Conservation (phyloP, 2,329 filamentous ascomycete species). For the Alternaria infectoria region DNA sequence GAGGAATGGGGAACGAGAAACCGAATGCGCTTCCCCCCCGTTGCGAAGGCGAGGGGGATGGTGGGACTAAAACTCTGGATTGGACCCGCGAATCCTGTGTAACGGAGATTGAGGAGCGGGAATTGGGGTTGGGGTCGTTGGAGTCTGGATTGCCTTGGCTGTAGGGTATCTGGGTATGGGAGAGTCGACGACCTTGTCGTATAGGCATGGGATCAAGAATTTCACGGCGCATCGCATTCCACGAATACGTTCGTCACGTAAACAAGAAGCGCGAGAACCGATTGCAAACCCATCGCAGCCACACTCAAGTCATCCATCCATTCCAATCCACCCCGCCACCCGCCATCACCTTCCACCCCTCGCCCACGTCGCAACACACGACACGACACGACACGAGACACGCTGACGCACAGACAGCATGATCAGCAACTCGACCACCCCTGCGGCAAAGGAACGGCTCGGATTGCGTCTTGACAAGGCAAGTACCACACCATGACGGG, state of each 20-base stretch:
- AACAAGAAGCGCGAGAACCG: neutral
- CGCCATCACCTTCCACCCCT: neutral
- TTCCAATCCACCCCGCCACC: neutral
- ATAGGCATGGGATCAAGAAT: neutral
- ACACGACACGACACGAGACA: neutral
- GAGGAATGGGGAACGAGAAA: neutral
- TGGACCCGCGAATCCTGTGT: neutral
- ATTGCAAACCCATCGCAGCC: neutral
- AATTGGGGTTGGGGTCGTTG: neutral
- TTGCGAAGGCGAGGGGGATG: neutral
- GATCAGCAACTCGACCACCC: neutral
- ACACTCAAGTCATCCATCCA: neutral
- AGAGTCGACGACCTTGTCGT: neutral
- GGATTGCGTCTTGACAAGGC: neutral
- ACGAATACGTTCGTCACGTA: neutral
- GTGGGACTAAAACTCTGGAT: neutral
- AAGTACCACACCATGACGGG: neutral
- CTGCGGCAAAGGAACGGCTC: constrained; percentile 1
- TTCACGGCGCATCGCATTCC: neutral
- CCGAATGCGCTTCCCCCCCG: neutral
- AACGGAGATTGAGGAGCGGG: neutral
- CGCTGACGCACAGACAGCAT: constrained; percentile 2
- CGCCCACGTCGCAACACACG: neutral
- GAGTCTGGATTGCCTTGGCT: neutral
- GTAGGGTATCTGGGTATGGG: neutral